A percentile compares a stretch with the other conserved stretches of the same genome.
Conservation (phyloP, 768 basidiomycete genomes). For the Epithele typhae region DNA sequence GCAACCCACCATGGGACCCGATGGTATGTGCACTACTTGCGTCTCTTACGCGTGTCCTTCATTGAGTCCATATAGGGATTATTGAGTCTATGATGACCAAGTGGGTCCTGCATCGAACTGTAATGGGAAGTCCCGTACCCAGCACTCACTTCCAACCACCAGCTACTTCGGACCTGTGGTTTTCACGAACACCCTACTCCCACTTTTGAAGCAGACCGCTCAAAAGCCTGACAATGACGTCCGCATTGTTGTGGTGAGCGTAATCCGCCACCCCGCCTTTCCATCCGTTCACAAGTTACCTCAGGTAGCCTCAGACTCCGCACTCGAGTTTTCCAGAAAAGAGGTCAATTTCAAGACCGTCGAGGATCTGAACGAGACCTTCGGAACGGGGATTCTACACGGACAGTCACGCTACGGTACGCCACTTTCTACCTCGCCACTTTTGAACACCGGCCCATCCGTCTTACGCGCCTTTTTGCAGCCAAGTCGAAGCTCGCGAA, state of each 20-base stretch:
- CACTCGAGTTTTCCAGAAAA: constrained; percentile 3
- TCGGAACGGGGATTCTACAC: constrained; percentile 9
- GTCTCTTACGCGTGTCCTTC: no score
- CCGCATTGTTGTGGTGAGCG: constrained; percentile 52
- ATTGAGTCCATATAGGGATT: constrained; percentile 38
- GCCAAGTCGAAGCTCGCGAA: constrained; percentile 49
- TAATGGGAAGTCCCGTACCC: neutral
- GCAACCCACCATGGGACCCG: no score
- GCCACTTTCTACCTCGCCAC: neutral
- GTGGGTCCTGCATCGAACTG: constrained; percentile 28
- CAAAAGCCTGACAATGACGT: constrained; percentile 47
- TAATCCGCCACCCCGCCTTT: neutral
- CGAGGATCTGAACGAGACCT: constrained; percentile 26
- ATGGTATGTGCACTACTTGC: no score
- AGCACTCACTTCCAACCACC: constrained; percentile 18
- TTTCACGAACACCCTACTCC: constrained; percentile 50
- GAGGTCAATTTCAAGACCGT: constrained; percentile 15
- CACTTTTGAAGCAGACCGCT: constrained; percentile 48
- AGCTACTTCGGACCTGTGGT: constrained; percentile 48
- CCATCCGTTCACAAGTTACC: neutral
- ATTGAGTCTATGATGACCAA: constrained; percentile 40
- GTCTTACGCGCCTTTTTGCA: no score
- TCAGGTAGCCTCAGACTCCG: constrained; percentile 16
- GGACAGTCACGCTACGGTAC: constrained; percentile 18
- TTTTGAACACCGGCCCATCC: no score